Conservation (phyloP, 2,329 filamentous ascomycete species). For the Shiraia bambusicola region DNA sequence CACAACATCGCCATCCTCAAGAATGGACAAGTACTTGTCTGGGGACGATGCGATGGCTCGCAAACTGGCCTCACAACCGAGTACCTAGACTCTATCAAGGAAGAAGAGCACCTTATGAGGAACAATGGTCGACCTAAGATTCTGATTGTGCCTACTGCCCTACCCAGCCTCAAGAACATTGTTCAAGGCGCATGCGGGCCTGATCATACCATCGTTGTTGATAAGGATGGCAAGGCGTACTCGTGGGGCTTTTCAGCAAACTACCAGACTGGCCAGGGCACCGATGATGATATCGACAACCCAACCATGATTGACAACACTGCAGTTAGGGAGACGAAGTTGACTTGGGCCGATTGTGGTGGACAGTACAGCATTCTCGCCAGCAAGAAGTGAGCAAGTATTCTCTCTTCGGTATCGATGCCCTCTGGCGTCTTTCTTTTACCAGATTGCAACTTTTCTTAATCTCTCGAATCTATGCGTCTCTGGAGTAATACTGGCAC, state of each 20-base stretch:
- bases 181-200: conserved; percentile 63
- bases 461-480: conserved; percentile 8
- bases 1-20: conserved; percentile 65
- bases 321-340: conserved; percentile 71
- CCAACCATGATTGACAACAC: conserved; percentile 84
- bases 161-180: conserved; percentile 61
- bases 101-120: conserved; percentile 48
- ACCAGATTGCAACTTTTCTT: conserved; percentile 11
- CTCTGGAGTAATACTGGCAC: conserved; percentile 17
- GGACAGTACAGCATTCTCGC: conserved; percentile 77
- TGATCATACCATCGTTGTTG: conserved; percentile 73
- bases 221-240: conserved; percentile 68
- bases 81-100: conserved; percentile 37
- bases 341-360: conserved; percentile 80
- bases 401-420: not conserved
- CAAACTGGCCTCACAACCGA: conserved; percentile 51
- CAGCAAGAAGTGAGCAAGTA: conserved; percentile 25
- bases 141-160: conserved; percentile 63
- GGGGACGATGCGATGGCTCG: conserved; percentile 61
- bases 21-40: conserved; percentile 58
- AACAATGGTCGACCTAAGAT: conserved; percentile 68
- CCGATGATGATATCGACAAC: conserved; percentile 73
- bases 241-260: conserved; percentile 80
- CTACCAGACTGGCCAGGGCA: conserved; percentile 78
- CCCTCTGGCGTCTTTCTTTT: not conserved